Evolutionary conservation across 768 basidiomycete genomes (phyloP).

Genomic region (Albatrellus ellisii): DNA sequence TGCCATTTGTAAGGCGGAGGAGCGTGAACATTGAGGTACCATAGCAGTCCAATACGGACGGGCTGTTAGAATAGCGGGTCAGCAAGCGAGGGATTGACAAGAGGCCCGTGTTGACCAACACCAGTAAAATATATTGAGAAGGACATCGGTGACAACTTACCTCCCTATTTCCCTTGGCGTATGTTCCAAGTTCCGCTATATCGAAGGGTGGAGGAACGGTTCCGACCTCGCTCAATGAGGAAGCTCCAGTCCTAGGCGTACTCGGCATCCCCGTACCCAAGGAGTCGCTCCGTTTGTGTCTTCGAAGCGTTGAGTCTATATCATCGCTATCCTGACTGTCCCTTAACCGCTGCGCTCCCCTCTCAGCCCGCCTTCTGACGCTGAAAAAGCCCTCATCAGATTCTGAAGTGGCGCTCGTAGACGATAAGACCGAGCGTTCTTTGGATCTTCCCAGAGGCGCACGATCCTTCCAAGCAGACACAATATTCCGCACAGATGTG

Average conservation of each 20-base stretch:
- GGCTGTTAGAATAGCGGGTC: slow-evolving; percentile 39
- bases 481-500: slow-evolving; percentile 64
- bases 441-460: slow-evolving; percentile 29
- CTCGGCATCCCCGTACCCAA: slow-evolving; percentile 3
- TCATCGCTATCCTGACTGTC: slow-evolving; percentile 6
- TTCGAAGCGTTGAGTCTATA: background rate
- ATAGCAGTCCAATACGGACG: slow-evolving; percentile 70
- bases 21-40: slow-evolving; percentile 90
- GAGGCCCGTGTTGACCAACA: background rate
- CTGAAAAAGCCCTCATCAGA: slow-evolving; percentile 38
- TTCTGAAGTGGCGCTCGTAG: slow-evolving; percentile 4
- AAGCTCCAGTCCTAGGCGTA: slow-evolving; percentile 18
- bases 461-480: slow-evolving; percentile 71
- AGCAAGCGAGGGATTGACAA: slow-evolving; percentile 1
- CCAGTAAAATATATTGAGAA: background rate
- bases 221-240: slow-evolving; percentile 18
- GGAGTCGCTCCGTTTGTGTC: slow-evolving; percentile 6
- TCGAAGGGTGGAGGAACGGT: slow-evolving; percentile 34
- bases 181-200: slow-evolving; percentile 31
- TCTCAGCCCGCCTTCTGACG: slow-evolving; percentile 30
- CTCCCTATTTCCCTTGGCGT: slow-evolving; percentile 29
- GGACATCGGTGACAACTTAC: slow-evolving; percentile 19
- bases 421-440: slow-evolving; percentile 1
- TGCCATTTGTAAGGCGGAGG: slow-evolving; percentile 67
- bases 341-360: slow-evolving; percentile 19